Evolutionary conservation across 306 rosid species (phyloP).

Genomic region (Vicia faba): DNA sequence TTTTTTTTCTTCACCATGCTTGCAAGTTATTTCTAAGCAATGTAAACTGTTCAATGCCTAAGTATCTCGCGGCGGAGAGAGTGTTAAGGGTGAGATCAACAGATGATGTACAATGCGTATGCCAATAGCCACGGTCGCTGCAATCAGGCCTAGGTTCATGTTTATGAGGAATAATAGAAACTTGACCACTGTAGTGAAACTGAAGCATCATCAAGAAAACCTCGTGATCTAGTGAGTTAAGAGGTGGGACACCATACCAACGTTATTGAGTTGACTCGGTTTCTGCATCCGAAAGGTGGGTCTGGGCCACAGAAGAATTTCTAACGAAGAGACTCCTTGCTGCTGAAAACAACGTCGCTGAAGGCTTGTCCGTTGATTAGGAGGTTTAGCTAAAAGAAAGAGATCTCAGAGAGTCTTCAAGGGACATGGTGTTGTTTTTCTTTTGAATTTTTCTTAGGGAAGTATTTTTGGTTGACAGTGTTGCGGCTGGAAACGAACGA

Average conservation of each 20-base stretch:
- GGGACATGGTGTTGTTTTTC: constrained; percentile 42
- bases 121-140: constrained; percentile 95
- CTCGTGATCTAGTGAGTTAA: constrained; percentile 90
- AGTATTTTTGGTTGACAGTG: no score
- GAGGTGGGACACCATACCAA: constrained; percentile 79
- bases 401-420: constrained; percentile 88
- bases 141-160: constrained; percentile 97
- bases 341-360: constrained; percentile 96
- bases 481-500: no score
- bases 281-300: constrained; percentile 47
- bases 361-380: constrained; percentile 97
- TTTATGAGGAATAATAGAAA: constrained; percentile 88
- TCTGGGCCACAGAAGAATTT: constrained; percentile 94
- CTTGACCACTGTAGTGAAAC: constrained; percentile 95
- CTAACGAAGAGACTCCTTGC: constrained; percentile 90
- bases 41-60: constrained; percentile 95
- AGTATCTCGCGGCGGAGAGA: constrained; percentile 93
- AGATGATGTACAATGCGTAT: constrained; percentile 99
- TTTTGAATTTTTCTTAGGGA: no score
- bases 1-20: no score
- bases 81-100: constrained; percentile 97
- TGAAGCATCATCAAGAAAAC: constrained; percentile 82
- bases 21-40: no score
- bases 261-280: constrained; percentile 45
- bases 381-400: constrained; percentile 86